These are phyloP conservation scores for Abrus precatorius DNA, from an alignment of 306 rosid species.

Conservation along the genomic window DNA sequence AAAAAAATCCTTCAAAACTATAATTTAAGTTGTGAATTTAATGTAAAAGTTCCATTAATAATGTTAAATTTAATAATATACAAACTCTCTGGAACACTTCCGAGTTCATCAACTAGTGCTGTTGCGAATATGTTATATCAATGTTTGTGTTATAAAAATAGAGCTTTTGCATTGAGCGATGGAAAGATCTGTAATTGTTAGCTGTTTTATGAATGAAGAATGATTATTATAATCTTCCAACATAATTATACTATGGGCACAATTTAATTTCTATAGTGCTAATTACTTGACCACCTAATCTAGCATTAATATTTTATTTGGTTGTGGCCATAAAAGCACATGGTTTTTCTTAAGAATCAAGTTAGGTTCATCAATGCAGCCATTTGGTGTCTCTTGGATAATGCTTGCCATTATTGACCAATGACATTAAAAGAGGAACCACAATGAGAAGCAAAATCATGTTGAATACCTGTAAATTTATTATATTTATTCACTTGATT, in stretches of 20 bases:
- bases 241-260: neutral
- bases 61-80: neutral
- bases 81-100: neutral
- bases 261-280: neutral
- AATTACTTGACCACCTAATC: constrained; percentile 31
- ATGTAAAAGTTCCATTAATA: too few relatives aligned
- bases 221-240: neutral
- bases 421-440: constrained; percentile 26
- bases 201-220: constrained; percentile 11
- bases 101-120: neutral
- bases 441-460: neutral
- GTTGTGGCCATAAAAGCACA: constrained; percentile 20
- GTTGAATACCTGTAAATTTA: neutral
- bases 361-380: constrained; percentile 50
- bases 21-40: neutral
- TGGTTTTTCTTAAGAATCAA: constrained; percentile 31
- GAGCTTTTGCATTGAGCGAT: neutral
- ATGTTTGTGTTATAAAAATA: constrained; percentile 2
- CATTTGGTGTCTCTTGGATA: constrained; percentile 33
- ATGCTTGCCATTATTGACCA: constrained; percentile 35
- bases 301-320: constrained; percentile 28
- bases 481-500: constrained; percentile 8
- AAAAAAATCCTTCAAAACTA: neutral
- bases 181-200: neutral
- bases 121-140: constrained; percentile 7